These are phyloP conservation scores for Moesziomyces sp. DNA, from an alignment of 1,284 basidiomycete genomes.

Conservation along the genomic window DNA sequence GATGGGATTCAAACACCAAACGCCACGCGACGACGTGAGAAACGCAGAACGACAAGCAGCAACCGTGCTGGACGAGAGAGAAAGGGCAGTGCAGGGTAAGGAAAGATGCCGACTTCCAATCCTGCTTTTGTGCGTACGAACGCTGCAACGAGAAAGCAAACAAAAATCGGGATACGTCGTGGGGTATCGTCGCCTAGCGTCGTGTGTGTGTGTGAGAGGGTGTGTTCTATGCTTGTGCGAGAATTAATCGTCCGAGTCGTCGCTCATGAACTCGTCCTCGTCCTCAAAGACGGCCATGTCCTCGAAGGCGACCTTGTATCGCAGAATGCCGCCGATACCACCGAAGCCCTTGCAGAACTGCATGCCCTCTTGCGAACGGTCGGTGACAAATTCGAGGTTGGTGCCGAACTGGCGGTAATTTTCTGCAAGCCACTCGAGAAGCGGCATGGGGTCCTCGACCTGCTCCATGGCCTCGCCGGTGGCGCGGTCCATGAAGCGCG, in stretches of 20 bases:
- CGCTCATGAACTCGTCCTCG: slow-evolving; percentile 66
- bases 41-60: no score
- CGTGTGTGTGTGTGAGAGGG: not conserved
- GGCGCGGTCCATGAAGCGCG: slow-evolving; percentile 93
- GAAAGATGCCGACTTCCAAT: not conserved
- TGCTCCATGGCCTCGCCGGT: slow-evolving; percentile 97
- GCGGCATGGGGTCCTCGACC: slow-evolving; percentile 64
- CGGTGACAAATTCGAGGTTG: slow-evolving; percentile 77
- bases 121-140: not conserved
- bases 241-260: slow-evolving; percentile 58
- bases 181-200: slow-evolving; percentile 14
- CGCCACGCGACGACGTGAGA: no score
- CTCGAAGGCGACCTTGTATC: slow-evolving; percentile 70
- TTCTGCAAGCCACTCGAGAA: slow-evolving; percentile 90
- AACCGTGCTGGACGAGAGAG: no score
- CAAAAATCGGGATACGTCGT: slow-evolving; percentile 7
- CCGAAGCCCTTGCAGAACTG: slow-evolving; percentile 99
- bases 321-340: slow-evolving; percentile 92
- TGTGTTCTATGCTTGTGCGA: no score
- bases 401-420: slow-evolving; percentile 98
- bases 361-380: slow-evolving; percentile 88
- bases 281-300: slow-evolving; percentile 65
- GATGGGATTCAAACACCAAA: not conserved
- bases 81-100: no score
- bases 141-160: not conserved